Base-by-base conservation (phyloP, 306 rosid genomes). In the Styphnolobium japonicum region DNA sequence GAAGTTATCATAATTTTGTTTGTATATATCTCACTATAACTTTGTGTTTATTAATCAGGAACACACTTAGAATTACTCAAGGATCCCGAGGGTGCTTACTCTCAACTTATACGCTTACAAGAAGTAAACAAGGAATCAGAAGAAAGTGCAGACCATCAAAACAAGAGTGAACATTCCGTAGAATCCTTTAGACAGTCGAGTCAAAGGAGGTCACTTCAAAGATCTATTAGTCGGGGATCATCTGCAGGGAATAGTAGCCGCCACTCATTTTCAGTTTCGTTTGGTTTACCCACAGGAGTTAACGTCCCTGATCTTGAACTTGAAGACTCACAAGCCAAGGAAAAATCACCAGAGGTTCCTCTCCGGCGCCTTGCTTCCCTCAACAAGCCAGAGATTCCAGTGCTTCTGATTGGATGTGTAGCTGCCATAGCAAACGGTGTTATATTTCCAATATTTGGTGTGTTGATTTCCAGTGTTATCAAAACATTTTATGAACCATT, bases 381-480 rank as follows among this genome's bases (percentile, higher is more conserved):
- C 23, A 94, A 94, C 91, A 94, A 92, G 86, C 98, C 97, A 22
- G 98, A 94, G 91, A 90, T 94, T 56, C 98, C 91, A 7, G 86
- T 84, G 33, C 83, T 94, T 36, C 19, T 94, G 3, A 6, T 90
- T 49, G 97, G 98, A 77, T 76, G 88, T 10, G 7, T 87, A 10
- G 97, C 90, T 46, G 92, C 97, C 49, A 29, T 64, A 52, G 78
- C 67, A 63, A 86, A 87, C 12, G 97, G 98, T 21, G 87, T 84
- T 23, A 68, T 92, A 62, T 37, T 89, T 67, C 98, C 98, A 42
- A 55, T 89, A 75, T 92, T 87, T 15, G 94, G 96, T 0, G 9
- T 94, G 22, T 71, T 94, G 42, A 5, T 90, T 48, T 92, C 97
- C 10, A 85, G 82, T 43, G 88, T 85, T 11, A 92, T 94, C 75